Evolutionary conservation across 768 basidiomycete genomes (phyloP), one percentile per base, ranked within the genome.

Genomic region (Russula sp.): DNA sequence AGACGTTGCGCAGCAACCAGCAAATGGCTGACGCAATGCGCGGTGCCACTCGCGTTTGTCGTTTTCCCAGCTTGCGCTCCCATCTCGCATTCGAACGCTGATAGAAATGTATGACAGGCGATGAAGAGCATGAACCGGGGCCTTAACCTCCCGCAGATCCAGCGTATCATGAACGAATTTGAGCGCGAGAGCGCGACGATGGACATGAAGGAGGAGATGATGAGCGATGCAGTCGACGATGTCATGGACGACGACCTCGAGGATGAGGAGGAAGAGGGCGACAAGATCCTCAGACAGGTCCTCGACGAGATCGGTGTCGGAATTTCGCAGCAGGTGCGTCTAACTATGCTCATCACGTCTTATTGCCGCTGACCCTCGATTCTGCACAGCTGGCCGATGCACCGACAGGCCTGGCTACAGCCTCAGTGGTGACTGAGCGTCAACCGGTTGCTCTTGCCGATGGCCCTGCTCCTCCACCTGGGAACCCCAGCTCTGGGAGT

Each of bases 151-250:
- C 97, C 97, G 16, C 84, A 85, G 65, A 98, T 99, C 63, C 91
- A 94, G 73, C 84, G 86, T 57, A 98, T 98, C 72, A 95, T 99
- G 91, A 92, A 87, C 69, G 96, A 99, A 51, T 99, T 99, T 70
- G 97, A 99, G 78, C 89, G 86, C 71, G 97, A 99, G 76, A 96
- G 89, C 69, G 86, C 93, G 5, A 93, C 88, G 76, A 99, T 99
- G 97, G 97, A 99, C 76, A 98, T 99, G 97, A 99, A 98, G 74
- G 97, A 98, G 76, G 96, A 97, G 74, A 98, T 98, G 91, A 99
- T 98, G 97, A 92, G 91, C 22, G 97, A 98, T 64, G 89, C 94
- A 14, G 90, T 98, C 16, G 97, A 98, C 75, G 96, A 98, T 69
- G 95, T 89, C 54, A 96, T 98, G 89, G 92, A 95, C 66, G 88